phyloP scores from a whole-genome alignment of 1,284 basidiomycete species.

The Ceratobasidium theobromae region DNA sequence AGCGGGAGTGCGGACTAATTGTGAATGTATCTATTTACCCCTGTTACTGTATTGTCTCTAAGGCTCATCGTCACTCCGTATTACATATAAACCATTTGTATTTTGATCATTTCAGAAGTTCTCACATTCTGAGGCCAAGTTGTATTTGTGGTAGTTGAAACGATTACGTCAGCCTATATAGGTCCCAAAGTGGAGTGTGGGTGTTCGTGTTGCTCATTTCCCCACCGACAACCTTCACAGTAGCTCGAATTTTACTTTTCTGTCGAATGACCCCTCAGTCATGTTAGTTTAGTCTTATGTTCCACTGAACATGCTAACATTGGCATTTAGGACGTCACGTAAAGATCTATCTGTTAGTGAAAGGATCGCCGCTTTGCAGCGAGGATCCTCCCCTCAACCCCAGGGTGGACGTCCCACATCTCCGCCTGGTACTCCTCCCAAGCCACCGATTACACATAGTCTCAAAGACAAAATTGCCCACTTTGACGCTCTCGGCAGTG shows the following conservation, averaged over 20 bases:
- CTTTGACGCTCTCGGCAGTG: constrained; percentile 33
- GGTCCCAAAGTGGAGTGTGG: constrained; percentile 10
- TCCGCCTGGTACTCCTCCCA: constrained; percentile 11
- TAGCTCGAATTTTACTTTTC: not conserved
- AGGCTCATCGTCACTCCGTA: not conserved
- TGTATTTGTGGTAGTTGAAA: constrained; percentile 1
- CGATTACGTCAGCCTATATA: constrained; percentile 29
- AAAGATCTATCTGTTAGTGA: constrained; percentile 35
- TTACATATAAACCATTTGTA: not conserved
- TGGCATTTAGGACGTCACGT: constrained; percentile 8
- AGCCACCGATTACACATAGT: not conserved
- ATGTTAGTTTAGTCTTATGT: not conserved
- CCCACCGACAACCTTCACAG: not conserved
- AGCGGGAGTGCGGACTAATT: constrained; percentile 1
- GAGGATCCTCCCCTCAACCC: constrained; percentile 32
- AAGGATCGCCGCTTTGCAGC: constrained; percentile 32
- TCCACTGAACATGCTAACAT: not conserved
- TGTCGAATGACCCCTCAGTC: not conserved
- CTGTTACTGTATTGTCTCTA: not conserved
- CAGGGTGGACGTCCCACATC: constrained; percentile 12
- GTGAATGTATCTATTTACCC: not conserved
- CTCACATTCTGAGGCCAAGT: not conserved
- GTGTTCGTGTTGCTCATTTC: not conserved
- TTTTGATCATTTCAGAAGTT: not conserved
- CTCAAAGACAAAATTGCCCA: constrained; percentile 36